Conservation (phyloP, 2,329 filamentous ascomycete genomes). For the Blastomyces gilchristii region DNA sequence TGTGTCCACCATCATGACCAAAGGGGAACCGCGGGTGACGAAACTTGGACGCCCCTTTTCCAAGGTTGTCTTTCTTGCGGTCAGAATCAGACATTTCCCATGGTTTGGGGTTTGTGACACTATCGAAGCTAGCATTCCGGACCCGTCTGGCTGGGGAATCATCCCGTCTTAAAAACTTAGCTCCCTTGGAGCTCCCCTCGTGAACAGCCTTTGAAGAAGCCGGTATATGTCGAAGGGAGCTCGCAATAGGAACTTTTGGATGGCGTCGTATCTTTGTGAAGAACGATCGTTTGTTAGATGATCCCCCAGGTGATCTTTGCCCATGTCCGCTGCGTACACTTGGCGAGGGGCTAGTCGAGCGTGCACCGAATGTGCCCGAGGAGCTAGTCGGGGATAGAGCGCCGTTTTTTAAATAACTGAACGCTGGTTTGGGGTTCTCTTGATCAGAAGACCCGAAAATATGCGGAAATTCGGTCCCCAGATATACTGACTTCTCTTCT, state of each 20-base stretch:
- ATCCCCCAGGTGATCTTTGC: conserved; percentile 34
- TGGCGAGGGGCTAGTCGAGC: conserved; percentile 72
- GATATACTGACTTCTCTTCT: conserved; percentile 41
- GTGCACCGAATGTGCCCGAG: conserved; percentile 43
- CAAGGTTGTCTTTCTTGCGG: conserved; percentile 27
- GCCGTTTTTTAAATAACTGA: conserved; percentile 39
- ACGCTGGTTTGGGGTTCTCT: conserved; percentile 24
- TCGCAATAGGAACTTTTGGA: conserved; percentile 36
- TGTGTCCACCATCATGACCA: conserved; percentile 22
- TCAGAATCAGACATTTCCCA: conserved; percentile 27
- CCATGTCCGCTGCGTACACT: conserved; percentile 56
- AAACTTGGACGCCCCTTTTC: conserved; percentile 28
- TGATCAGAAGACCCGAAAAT: conserved; percentile 19
- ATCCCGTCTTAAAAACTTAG: conserved; percentile 24
- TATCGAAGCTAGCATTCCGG: conserved; percentile 31
- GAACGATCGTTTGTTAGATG: conserved; percentile 38
- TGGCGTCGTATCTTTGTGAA: conserved; percentile 45
- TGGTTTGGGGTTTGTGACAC: conserved; percentile 17
- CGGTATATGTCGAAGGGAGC: conserved; percentile 25
- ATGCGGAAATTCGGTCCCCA: background rate
- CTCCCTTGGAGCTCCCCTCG: conserved; percentile 20
- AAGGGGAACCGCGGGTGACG: conserved; percentile 25
- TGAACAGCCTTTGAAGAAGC: conserved; percentile 22
- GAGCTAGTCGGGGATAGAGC: conserved; percentile 19
- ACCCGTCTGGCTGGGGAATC: conserved; percentile 24